Evolutionary conservation across 345 rosid species (phyloP).

Genomic region (Aquilaria sinensis): DNA sequence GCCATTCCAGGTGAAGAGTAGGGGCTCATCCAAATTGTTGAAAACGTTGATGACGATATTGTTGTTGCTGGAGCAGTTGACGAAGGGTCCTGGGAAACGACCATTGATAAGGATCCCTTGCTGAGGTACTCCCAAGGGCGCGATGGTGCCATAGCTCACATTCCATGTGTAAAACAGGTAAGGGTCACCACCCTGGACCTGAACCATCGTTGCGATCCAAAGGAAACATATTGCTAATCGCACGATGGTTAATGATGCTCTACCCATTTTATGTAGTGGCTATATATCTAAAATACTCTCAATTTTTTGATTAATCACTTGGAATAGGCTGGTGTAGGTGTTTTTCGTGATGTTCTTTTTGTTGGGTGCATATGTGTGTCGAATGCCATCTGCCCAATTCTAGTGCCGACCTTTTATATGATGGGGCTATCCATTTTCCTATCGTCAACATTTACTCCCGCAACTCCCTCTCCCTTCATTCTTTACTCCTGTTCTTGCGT

Average conservation of each 20-base stretch:
- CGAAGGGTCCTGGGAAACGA: conserved; percentile 71
- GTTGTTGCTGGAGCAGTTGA: conserved; percentile 78
- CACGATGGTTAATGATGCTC: too few relatives aligned
- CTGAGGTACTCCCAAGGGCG: conserved; percentile 74
- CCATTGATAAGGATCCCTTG: conserved; percentile 71
- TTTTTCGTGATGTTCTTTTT: not conserved
- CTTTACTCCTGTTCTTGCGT: conserved; percentile 24
- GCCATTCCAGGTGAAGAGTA: conserved; percentile 58
- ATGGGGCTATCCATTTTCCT: not conserved
- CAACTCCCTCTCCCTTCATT: conserved; percentile 21
- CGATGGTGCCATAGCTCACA: conserved; percentile 62
- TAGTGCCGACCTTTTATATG: conserved; percentile 19
- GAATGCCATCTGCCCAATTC: conserved; percentile 9
- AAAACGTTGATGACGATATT: conserved; percentile 67
- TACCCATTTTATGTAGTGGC: too few relatives aligned
- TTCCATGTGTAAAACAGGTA: conserved; percentile 68
- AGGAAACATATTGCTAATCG: conserved; percentile 3
- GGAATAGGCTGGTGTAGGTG: not conserved
- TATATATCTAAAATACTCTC: too few relatives aligned
- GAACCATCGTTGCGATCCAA: conserved; percentile 14
- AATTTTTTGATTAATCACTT: too few relatives aligned
- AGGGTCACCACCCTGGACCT: conserved; percentile 61
- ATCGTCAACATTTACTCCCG: conserved; percentile 9
- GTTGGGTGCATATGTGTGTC: conserved; percentile 4
- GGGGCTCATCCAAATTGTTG: conserved; percentile 74